Percentiles rank a stretch among this genome's conserved stretches.
These are phyloP conservation scores for Zymoseptoria crescenta DNA, from an alignment of 2,329 filamentous ascomycete genomes.

Conservation along the genomic window DNA sequence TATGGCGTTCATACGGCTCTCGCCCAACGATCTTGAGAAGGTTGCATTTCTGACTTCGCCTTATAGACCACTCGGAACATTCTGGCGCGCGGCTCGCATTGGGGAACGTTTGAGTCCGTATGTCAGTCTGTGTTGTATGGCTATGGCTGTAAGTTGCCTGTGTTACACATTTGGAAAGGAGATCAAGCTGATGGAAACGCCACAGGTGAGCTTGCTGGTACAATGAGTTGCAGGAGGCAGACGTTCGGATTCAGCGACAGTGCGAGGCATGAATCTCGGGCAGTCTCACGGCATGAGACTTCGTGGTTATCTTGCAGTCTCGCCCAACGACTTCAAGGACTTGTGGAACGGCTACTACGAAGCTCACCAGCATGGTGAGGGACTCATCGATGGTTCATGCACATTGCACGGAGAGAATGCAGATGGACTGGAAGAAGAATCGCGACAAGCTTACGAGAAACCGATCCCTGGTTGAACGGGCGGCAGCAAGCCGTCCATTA, in stretches of 20 bases:
- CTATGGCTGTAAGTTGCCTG: slow-evolving; percentile 71
- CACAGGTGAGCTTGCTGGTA: not conserved
- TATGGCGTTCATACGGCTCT: not conserved
- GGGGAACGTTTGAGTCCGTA: slow-evolving; percentile 92
- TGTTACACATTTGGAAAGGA: not conserved
- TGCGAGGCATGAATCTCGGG: not conserved
- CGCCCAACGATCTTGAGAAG: not conserved
- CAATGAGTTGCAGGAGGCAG: not conserved
- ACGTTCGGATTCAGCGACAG: not conserved
- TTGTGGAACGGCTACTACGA: no score
- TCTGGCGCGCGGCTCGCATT: slow-evolving; percentile 92
- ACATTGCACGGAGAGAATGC: no score
- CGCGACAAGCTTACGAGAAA: no score
- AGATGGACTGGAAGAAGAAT: no score
- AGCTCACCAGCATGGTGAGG: no score
- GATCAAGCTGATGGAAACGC: not conserved
- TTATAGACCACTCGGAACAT: slow-evolving; percentile 55
- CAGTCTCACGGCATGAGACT: not conserved
- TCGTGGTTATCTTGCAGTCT: no score
- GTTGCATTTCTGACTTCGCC: not conserved
- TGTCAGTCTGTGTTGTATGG: slow-evolving; percentile 83
- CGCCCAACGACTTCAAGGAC: no score
- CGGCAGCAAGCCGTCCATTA: no score
- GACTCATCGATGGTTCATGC: no score
- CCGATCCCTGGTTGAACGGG: no score